These are phyloP conservation scores for Cutaneotrichosporon dermatis DNA, from an alignment of 1,284 basidiomycete species.

Conservation along the genomic window DNA sequence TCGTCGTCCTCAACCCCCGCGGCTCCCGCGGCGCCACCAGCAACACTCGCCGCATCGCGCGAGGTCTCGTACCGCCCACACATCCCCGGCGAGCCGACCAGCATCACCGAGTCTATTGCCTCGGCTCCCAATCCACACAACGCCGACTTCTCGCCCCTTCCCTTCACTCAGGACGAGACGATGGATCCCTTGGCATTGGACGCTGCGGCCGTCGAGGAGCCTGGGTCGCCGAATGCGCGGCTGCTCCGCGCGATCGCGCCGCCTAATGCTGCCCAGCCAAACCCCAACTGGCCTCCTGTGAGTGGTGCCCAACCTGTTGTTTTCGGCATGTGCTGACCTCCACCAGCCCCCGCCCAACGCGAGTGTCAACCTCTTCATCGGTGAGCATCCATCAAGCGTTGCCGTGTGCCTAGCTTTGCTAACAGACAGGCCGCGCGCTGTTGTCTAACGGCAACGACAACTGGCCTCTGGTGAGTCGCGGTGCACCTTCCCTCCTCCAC, in stretches of 20 bases:
- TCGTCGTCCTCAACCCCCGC: neutral
- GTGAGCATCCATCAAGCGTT: too few relatives aligned
- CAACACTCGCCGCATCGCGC: neutral
- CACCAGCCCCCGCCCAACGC: conserved; percentile 45
- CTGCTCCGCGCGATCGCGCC: conserved; percentile 43
- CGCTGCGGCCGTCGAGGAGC: conserved; percentile 29
- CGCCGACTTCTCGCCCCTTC: conserved; percentile 37
- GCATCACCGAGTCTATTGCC: conserved; percentile 40
- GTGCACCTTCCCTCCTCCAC: neutral
- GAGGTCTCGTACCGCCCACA: conserved; percentile 13
- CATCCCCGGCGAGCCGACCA: conserved; percentile 25
- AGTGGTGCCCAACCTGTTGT: conserved; percentile 25
- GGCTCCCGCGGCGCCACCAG: neutral
- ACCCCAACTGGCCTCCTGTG: conserved; percentile 40
- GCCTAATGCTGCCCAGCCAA: conserved; percentile 38
- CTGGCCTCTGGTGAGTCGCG: conserved; percentile 41
- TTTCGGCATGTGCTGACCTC: conserved; percentile 10
- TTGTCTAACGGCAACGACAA: conserved; percentile 47
- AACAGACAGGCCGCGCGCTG: conserved; percentile 31
- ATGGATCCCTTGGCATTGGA: conserved; percentile 32
- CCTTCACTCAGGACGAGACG: conserved; percentile 29
- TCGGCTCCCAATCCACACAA: conserved; percentile 40
- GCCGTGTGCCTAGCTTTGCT: too few relatives aligned
- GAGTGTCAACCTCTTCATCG: conserved; percentile 47
- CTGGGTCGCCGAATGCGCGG: conserved; percentile 42